A percentile compares a stretch with the other conserved stretches of the same genome.
phyloP scores from a whole-genome alignment of 1,284 basidiomycete species.

The Puccinia horiana region DNA sequence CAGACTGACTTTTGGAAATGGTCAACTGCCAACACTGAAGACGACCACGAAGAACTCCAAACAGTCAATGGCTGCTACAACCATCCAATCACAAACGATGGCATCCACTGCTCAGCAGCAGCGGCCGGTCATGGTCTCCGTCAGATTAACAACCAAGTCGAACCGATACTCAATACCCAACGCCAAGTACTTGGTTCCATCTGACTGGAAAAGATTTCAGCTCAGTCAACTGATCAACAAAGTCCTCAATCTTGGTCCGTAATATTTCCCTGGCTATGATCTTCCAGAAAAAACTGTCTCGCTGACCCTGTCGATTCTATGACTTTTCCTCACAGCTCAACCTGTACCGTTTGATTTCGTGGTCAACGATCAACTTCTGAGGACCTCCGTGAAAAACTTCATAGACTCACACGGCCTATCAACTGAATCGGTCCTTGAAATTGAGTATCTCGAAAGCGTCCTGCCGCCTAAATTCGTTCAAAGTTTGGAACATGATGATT shows the following conservation, averaged over 20 bases:
- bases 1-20: neutral
- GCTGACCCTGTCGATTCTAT: neutral
- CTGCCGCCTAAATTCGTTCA: constrained; percentile 83
- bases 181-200: constrained; percentile 91
- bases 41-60: neutral
- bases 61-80: neutral
- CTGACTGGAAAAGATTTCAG: constrained; percentile 86
- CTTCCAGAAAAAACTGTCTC: neutral
- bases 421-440: constrained; percentile 61
- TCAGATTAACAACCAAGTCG: constrained; percentile 78
- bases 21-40: neutral
- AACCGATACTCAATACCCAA: constrained; percentile 74
- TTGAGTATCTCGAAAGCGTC: constrained; percentile 91
- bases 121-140: constrained; percentile 62
- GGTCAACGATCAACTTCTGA: constrained; percentile 76
- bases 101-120: neutral
- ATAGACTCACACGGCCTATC: constrained; percentile 60
- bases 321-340: constrained; percentile 48
- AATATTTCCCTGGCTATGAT: neutral
- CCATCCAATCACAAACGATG: neutral
- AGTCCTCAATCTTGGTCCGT: constrained; percentile 70
- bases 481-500: constrained; percentile 84
- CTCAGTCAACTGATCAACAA: constrained; percentile 98
- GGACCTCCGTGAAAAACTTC: constrained; percentile 75
- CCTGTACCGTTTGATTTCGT: constrained; percentile 94